phyloP scores from a whole-genome alignment of 2,329 filamentous ascomycete genomes.

The Gyromitra esculenta region DNA sequence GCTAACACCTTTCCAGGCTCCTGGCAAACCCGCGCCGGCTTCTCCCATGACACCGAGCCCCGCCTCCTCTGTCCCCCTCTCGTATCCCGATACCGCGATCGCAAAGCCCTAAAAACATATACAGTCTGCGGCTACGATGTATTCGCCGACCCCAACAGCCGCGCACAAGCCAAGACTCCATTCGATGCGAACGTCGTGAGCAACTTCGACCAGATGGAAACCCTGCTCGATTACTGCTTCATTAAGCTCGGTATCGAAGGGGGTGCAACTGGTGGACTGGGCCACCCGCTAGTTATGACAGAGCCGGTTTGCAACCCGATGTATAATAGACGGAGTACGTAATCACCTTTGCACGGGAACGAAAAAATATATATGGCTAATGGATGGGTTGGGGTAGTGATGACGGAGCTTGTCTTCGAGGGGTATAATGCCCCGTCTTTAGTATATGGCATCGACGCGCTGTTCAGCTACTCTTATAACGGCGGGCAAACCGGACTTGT shows the following conservation, averaged over 20 bases:
- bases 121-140: constrained; percentile 92
- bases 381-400: constrained; percentile 68
- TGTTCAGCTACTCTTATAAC: constrained; percentile 96
- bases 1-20: constrained; percentile 70
- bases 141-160: constrained; percentile 91
- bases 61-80: constrained; percentile 84
- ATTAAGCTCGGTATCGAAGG: constrained; percentile 89
- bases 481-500: constrained; percentile 86
- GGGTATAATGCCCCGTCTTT: constrained; percentile 91
- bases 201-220: constrained; percentile 98
- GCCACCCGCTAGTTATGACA: constrained; percentile 91
- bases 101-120: constrained; percentile 90
- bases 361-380: neutral
- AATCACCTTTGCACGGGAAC: neutral
- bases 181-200: constrained; percentile 94
- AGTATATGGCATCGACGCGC: constrained; percentile 92
- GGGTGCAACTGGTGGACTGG: constrained; percentile 73
- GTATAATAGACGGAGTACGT: constrained; percentile 86
- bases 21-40: constrained; percentile 87
- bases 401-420: constrained; percentile 97
- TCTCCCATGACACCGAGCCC: constrained; percentile 89
- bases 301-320: constrained; percentile 90
- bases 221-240: constrained; percentile 91
- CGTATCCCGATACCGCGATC: constrained; percentile 93
- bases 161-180: constrained; percentile 86